These are phyloP conservation scores for Lipomyces starkeyi DNA, from an alignment of 805 yeast species.

Conservation along the genomic window DNA sequence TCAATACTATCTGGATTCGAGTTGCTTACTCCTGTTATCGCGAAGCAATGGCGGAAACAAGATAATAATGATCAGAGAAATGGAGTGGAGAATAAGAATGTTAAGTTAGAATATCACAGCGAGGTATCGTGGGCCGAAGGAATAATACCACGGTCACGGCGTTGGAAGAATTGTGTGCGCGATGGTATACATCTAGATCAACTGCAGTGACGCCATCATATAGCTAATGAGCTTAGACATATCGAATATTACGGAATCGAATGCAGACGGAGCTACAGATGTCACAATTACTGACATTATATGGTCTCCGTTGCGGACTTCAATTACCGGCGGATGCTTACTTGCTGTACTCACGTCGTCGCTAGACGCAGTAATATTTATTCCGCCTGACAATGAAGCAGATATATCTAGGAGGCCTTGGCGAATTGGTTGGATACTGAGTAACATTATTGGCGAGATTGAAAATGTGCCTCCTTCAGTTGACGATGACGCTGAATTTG, in stretches of 20 bases:
- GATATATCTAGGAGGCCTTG: conserved; percentile 10
- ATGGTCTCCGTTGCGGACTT: conserved; percentile 18
- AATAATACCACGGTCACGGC: neutral
- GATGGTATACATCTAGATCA: neutral
- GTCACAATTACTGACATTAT: conserved; percentile 4
- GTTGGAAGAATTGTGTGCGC: neutral
- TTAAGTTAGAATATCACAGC: conserved; percentile 1
- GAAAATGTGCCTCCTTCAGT: neutral
- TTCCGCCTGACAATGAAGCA: conserved; percentile 1
- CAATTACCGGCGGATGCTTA: conserved; percentile 5
- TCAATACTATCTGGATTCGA: conserved; percentile 13
- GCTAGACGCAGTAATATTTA: neutral
- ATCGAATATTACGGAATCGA: neutral
- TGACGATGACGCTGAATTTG: neutral
- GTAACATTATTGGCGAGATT: neutral
- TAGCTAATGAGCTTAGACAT: neutral
- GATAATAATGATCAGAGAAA: neutral
- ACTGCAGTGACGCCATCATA: neutral
- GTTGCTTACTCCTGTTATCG: conserved; percentile 13
- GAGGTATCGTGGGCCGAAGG: neutral
- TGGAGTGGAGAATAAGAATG: neutral
- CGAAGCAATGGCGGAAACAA: conserved; percentile 16
- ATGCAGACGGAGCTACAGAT: conserved; percentile 8
- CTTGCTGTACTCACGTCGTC: conserved; percentile 12
- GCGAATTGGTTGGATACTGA: conserved; percentile 3